Evolutionary conservation across 768 basidiomycete species (phyloP).

Genomic region (Kwoniella heveanensis): DNA sequence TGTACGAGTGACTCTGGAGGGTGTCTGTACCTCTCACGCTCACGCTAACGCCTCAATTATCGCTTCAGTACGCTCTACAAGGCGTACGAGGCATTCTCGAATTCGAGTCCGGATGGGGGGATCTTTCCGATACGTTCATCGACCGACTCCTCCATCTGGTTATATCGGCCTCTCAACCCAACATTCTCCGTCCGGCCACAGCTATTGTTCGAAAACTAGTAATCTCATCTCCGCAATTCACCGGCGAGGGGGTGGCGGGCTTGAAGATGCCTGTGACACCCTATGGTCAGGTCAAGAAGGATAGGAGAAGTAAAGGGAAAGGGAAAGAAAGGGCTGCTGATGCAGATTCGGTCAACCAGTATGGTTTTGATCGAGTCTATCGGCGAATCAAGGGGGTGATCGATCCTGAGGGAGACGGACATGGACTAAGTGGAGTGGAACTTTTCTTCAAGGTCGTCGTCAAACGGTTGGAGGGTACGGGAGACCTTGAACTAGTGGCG

Average conservation of each 20-base stretch:
- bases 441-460: constrained; percentile 33
- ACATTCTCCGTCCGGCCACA: constrained; percentile 49
- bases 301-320: constrained; percentile 32
- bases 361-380: constrained; percentile 42
- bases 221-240: constrained; percentile 35
- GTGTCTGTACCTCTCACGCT: too few species aligned
- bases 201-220: constrained; percentile 46
- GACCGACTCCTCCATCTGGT: constrained; percentile 34
- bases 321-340: constrained; percentile 14
- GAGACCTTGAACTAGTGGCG: constrained; percentile 46
- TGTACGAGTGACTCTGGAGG: too few species aligned
- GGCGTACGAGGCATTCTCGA: constrained; percentile 46
- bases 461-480: constrained; percentile 41
- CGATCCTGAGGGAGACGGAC: constrained; percentile 10
- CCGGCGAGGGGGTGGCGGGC: constrained; percentile 4
- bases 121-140: constrained; percentile 33
- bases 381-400: constrained; percentile 23
- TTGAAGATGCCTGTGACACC: constrained; percentile 24
- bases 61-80: constrained; percentile 48
- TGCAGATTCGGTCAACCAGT: constrained; percentile 19
- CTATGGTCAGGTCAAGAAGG: constrained; percentile 16
- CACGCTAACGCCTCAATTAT: background rate
- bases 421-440: constrained; percentile 18
- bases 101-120: constrained; percentile 44
- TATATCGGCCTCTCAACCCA: constrained; percentile 35